Conservation (phyloP, 1,139 yeast genomes). For the Barnettozyma hawaiiensis region DNA sequence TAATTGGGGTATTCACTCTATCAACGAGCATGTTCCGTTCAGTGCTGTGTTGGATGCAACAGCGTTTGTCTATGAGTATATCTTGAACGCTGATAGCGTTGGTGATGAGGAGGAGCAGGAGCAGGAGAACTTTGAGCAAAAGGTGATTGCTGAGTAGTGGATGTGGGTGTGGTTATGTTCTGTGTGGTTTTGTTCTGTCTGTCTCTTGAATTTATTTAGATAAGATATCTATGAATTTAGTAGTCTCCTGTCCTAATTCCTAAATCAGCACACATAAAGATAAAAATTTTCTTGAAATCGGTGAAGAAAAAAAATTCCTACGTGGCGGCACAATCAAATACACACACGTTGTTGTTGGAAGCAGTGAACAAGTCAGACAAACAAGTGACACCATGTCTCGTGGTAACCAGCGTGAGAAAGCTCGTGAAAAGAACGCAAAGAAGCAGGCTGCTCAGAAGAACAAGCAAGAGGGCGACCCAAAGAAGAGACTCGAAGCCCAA, state of each 20-base stretch:
- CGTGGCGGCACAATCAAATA: too few relatives aligned
- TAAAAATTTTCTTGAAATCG: too few relatives aligned
- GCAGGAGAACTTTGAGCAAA: not conserved
- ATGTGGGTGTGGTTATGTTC: not conserved
- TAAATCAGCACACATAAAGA: too few relatives aligned
- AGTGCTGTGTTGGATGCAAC: constrained; percentile 51
- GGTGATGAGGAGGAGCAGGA: constrained; percentile 3
- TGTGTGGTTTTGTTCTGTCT: not conserved
- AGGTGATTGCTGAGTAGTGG: not conserved
- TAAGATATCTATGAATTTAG: too few relatives aligned
- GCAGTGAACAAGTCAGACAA: too few relatives aligned
- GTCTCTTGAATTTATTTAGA: too few relatives aligned
- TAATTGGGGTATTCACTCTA: constrained; percentile 41
- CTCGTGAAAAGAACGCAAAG: constrained; percentile 82
- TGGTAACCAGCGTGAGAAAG: constrained; percentile 95
- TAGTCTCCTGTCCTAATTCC: too few relatives aligned
- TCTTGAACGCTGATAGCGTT: constrained; percentile 30
- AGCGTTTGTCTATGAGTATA: constrained; percentile 54
- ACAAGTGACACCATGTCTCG: constrained; percentile 82
- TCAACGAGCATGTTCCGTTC: constrained; percentile 50
- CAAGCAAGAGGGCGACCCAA: constrained; percentile 78
- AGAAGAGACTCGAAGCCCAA: constrained; percentile 76
- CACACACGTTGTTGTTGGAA: too few relatives aligned
- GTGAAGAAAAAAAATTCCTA: too few relatives aligned
- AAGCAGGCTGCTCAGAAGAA: constrained; percentile 58